Conservation (phyloP, 345 rosid species). For the Lepidium africanum region DNA sequence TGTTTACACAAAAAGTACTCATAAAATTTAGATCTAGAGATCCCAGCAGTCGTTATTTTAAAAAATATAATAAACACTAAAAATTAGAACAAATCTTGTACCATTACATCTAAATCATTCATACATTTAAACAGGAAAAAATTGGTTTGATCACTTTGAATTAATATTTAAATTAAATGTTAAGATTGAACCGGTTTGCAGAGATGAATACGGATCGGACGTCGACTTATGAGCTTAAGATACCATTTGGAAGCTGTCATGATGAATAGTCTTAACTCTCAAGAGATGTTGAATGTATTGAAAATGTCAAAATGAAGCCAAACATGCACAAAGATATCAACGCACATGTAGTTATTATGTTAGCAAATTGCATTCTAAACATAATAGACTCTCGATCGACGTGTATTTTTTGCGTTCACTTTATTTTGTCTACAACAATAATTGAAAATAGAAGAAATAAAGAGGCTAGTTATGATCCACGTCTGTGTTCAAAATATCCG, state of each 20-base stretch:
- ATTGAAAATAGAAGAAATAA: background rate
- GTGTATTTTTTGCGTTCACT: slow-evolving; percentile 27
- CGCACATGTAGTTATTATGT: slow-evolving; percentile 16
- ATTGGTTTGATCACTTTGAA: no score
- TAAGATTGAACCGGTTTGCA: no score
- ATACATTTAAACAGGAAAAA: no score
- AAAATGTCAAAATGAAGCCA: slow-evolving; percentile 15
- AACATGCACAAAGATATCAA: slow-evolving; percentile 11
- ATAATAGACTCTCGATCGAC: slow-evolving; percentile 22
- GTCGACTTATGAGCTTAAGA: background rate
- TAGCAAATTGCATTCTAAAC: slow-evolving; percentile 4
- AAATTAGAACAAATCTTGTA: no score
- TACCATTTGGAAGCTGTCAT: background rate
- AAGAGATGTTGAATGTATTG: background rate
- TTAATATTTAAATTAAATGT: no score
- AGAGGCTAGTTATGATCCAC: slow-evolving; percentile 53
- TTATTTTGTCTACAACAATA: slow-evolving; percentile 11
- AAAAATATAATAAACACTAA: no score
- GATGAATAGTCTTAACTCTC: background rate
- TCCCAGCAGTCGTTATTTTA: no score
- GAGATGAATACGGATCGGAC: no score
- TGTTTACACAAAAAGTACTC: no score
- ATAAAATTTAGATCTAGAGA: no score
- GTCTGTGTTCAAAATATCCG: slow-evolving; percentile 22
- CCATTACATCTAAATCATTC: no score